These are phyloP conservation scores for Nyssa sinensis DNA, from an alignment of 148 eudicot genomes.

Conservation along the genomic window DNA sequence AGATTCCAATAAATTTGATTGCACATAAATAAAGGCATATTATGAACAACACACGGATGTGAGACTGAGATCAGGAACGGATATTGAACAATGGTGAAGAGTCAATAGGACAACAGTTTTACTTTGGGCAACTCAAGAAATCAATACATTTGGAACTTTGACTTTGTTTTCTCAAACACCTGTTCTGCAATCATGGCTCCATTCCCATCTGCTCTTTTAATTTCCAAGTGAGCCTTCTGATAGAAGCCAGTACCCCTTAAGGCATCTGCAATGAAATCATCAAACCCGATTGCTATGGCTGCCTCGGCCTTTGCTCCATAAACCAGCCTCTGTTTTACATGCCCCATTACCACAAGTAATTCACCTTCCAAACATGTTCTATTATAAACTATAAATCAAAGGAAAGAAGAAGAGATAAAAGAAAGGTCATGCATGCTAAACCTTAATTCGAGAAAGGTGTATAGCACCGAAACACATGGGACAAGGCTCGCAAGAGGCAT, in stretches of 20 bases:
- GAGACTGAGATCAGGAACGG: neutral
- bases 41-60: too few species aligned
- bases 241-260: conserved; percentile 66
- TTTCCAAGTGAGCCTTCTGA: conserved; percentile 61
- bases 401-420: neutral
- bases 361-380: neutral
- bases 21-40: too few species aligned
- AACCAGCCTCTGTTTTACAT: conserved; percentile 43
- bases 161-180: conserved; percentile 70
- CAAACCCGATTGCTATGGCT: conserved; percentile 64
- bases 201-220: conserved; percentile 64
- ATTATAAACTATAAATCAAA: neutral
- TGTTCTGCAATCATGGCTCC: conserved; percentile 57
- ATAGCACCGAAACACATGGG: conserved; percentile 78
- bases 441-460: conserved; percentile 62
- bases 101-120: neutral
- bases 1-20: too few species aligned
- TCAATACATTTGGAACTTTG: conserved; percentile 49
- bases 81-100: neutral
- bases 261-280: conserved; percentile 68
- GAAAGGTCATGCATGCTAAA: neutral
- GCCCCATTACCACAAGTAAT: neutral
- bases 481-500: conserved; percentile 72
- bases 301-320: conserved; percentile 72
- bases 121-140: neutral